Conservation (phyloP, 1,139 yeast genomes). For the Lodderomyces jiufengensis region DNA sequence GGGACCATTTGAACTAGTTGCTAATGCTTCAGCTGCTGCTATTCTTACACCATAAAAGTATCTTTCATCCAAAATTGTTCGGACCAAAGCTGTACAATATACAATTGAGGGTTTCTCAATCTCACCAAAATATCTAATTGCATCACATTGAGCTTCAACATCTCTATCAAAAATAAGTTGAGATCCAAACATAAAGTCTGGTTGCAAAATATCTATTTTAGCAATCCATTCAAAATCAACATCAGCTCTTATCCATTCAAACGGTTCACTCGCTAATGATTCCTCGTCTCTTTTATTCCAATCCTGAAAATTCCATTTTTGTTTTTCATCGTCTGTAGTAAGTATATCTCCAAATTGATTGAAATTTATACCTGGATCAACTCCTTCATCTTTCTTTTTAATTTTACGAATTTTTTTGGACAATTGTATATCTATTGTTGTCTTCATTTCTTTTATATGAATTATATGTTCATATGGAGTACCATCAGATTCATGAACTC, state of each 20-base stretch:
- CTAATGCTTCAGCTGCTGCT: conserved; percentile 82
- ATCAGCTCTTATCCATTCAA: conserved; percentile 96
- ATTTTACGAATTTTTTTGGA: conserved; percentile 84
- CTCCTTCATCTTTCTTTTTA: conserved; percentile 53
- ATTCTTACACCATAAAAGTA: conserved; percentile 87
- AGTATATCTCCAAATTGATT: conserved; percentile 80
- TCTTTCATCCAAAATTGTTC: conserved; percentile 80
- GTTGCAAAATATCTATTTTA: conserved; percentile 74
- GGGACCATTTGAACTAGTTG: conserved; percentile 59
- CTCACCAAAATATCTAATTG: conserved; percentile 68
- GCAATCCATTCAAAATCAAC: conserved; percentile 98
- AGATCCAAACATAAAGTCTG: conserved; percentile 92
- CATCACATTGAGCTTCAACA: conserved; percentile 91
- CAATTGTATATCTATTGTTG: conserved; percentile 89
- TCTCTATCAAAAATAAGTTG: conserved; percentile 94
- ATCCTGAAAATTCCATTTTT: conserved; percentile 72
- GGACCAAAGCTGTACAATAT: conserved; percentile 72
- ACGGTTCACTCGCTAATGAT: conserved; percentile 66
- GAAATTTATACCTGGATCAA: conserved; percentile 37
- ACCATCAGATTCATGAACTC: conserved; percentile 99
- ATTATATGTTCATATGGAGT: conserved; percentile 98
- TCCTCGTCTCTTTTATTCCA: conserved; percentile 75
- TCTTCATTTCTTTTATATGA: conserved; percentile 77
- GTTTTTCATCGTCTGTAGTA: conserved; percentile 54
- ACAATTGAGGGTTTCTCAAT: conserved; percentile 54